phyloP scores from a whole-genome alignment of 2,329 filamentous ascomycete genomes.

The Rhinocladiella similis region DNA sequence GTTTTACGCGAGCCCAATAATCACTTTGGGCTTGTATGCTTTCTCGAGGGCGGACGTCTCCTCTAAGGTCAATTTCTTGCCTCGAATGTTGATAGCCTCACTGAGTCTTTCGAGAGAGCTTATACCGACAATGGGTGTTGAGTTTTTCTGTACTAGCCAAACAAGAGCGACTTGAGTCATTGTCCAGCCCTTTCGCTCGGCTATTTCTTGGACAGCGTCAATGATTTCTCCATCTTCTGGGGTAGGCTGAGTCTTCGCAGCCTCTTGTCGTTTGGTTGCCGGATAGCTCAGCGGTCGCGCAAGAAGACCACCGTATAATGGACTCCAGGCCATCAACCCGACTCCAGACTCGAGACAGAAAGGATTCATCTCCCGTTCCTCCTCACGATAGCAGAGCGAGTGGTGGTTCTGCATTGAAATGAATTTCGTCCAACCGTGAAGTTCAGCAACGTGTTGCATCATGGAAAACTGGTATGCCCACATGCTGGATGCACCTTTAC shows the following conservation, averaged over 20 bases:
- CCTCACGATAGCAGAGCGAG: conserved; percentile 50
- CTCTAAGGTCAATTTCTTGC: conserved; percentile 46
- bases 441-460: conserved; percentile 50
- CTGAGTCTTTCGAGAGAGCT: conserved; percentile 49
- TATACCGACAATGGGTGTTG: conserved; percentile 52
- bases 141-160: conserved; percentile 43
- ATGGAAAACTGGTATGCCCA: conserved; percentile 37
- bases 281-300: conserved; percentile 24
- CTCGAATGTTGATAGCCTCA: conserved; percentile 45
- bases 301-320: conserved; percentile 31
- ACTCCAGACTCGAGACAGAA: conserved; percentile 40
- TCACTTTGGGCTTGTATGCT: conserved; percentile 38
- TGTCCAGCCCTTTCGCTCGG: conserved; percentile 39
- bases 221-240: conserved; percentile 44
- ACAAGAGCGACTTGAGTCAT: conserved; percentile 36
- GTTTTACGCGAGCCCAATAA: conserved; percentile 30
- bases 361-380: conserved; percentile 44
- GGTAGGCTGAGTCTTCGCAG: conserved; percentile 32
- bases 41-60: conserved; percentile 52
- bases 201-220: conserved; percentile 45
- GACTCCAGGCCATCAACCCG: conserved; percentile 36
- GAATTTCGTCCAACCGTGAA: conserved; percentile 52
- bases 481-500: conserved; percentile 39
- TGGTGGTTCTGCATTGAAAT: conserved; percentile 55
- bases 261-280: conserved; percentile 17